Base-by-base conservation (phyloP, 2,329 filamentous ascomycete genomes). In the Aspergillus brasiliensis region DNA sequence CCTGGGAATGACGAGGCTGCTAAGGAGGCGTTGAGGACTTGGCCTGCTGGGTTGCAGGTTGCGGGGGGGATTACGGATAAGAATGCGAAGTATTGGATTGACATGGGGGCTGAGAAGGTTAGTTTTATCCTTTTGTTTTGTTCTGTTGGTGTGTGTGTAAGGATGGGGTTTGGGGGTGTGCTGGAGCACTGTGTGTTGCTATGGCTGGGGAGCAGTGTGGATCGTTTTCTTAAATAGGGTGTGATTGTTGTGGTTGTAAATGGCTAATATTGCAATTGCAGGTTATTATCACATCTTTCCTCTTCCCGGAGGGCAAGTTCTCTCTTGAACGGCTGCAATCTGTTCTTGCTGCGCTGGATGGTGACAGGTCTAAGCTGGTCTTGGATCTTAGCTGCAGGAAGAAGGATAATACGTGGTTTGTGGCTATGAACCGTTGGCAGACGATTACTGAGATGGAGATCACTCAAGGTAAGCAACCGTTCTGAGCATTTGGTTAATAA, bases 351-450 rank as follows among this genome's bases (percentile, higher is more conserved):
- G 85, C 88, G 1, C 83, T 99, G 5, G 89, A 83, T 25, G 88
- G 88, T 56, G 89, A 96, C 73, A 91, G 83, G 73, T 80, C 82
- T 51, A 95, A 91, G 77, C 86, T 99, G 51, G 94, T 99, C 66
- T 93, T 99, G 73, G 95, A 99, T 73, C 84, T 99, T 23, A 97
- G 92, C 77, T 99, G 95, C 74, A 87, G 95, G 54, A 84, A 88
- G 60, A 88, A 88, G 61, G 90, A 84, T 38, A 82, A 88, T 58
- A 88, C 81, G 40, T 99, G 95, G 95, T 92, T 91, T 70, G 95
- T 99, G n/a, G 94, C 95, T 57, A 99, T 96, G 89, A 91, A 99
- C 77, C 96, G 96, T 76, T 99, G 95, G 95, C 95, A 98, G 82
- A 97, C 92, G 1, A 89, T 98, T 58, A 98, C 95, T 1, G 91